phyloP scores from a whole-genome alignment of 441 rosid species.

The California macrophylla region DNA sequence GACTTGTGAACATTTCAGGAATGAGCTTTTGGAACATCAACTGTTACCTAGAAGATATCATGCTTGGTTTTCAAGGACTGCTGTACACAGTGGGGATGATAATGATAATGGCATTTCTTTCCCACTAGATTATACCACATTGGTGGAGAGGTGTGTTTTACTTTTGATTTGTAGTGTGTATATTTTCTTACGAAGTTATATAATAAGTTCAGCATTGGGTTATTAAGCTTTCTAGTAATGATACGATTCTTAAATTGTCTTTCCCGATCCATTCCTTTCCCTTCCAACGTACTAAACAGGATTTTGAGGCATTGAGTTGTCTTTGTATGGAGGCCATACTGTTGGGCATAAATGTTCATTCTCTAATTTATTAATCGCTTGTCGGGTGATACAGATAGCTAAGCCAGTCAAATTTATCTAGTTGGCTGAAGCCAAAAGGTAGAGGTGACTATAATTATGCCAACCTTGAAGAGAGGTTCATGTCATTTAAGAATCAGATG shows the following conservation, averaged over 20 bases:
- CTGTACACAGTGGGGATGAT: slow-evolving; percentile 50
- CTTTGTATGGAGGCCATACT: background rate
- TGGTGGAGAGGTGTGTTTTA: slow-evolving; percentile 60
- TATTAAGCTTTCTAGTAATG: slow-evolving; percentile 13
- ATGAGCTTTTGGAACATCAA: slow-evolving; percentile 84
- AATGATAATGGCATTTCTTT: slow-evolving; percentile 75
- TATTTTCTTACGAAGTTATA: slow-evolving; percentile 6
- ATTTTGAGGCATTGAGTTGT: background rate
- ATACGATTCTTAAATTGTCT: background rate
- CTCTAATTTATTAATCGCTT: background rate
- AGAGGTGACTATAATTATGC: background rate
- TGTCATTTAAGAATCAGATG: slow-evolving; percentile 14
- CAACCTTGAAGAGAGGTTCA: slow-evolving; percentile 11
- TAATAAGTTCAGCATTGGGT: background rate
- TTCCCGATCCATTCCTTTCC: no score
- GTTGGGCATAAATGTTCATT: background rate
- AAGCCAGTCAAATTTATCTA: background rate
- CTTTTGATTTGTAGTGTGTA: background rate
- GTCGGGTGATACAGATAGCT: background rate
- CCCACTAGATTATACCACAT: slow-evolving; percentile 55
- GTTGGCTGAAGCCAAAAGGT: background rate
- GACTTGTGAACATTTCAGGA: slow-evolving; percentile 61
- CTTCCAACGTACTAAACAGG: no score
- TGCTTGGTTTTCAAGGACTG: slow-evolving; percentile 88
- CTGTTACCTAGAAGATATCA: slow-evolving; percentile 95